phyloP scores from a whole-genome alignment of 176 grass and related monocot species.

The Cenchrus fungigraminus region DNA sequence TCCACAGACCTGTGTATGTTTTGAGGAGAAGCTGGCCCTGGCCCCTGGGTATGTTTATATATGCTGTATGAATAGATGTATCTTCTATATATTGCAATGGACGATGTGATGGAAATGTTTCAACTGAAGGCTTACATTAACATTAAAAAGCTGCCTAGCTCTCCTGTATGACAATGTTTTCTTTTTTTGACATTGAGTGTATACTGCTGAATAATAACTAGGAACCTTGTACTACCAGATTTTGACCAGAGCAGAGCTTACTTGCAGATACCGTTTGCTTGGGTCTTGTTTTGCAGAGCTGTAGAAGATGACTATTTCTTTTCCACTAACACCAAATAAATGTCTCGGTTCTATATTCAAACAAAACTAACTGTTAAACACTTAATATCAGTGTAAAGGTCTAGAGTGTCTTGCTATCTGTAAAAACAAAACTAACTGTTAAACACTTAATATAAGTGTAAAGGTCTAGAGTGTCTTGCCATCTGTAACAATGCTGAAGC shows the following conservation, averaged over 20 bases:
- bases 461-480: not conserved
- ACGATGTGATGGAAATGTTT: not conserved
- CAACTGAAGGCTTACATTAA: not conserved
- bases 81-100: not conserved
- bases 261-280: not conserved
- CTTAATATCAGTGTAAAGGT: too few relatives aligned
- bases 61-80: not conserved
- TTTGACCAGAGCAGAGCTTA: not conserved
- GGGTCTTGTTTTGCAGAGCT: not conserved
- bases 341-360: too few relatives aligned
- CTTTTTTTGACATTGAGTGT: not conserved
- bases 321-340: too few relatives aligned
- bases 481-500: not conserved
- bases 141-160: not conserved
- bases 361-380: too few relatives aligned
- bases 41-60: not conserved
- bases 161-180: not conserved
- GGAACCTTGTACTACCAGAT: not conserved
- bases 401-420: too few relatives aligned
- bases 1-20: not conserved
- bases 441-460: too few relatives aligned
- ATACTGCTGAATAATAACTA: not conserved
- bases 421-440: too few relatives aligned
- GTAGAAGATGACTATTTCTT: not conserved
- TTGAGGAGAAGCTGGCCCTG: not conserved